Evolutionary conservation across 352 stramenopile genomes (phyloP).

Genomic region (Phytophthora podocarpi): DNA sequence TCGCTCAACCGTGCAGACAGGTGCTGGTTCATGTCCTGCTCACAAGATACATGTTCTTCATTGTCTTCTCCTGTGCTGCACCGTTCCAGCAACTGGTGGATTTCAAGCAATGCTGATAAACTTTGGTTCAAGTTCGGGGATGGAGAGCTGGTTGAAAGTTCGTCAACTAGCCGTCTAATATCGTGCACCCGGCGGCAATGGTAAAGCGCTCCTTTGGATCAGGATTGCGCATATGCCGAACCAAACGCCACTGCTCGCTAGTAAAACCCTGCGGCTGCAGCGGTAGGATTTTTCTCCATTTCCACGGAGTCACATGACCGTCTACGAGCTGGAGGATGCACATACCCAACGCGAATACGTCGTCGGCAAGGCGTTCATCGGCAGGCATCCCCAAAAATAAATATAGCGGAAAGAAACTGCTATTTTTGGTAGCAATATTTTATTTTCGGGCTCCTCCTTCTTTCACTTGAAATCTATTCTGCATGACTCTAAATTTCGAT

Average conservation of each 20-base stretch:
- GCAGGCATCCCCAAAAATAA: too few relatives aligned
- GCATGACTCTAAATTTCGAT: too few relatives aligned
- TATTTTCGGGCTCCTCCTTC: too few relatives aligned
- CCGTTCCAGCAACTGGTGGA: not conserved
- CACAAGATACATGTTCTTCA: not conserved
- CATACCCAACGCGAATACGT: constrained; percentile 21
- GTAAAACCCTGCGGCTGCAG: constrained; percentile 8
- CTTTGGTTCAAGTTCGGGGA: not conserved
- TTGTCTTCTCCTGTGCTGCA: too few relatives aligned
- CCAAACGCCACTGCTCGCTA: constrained; percentile 21
- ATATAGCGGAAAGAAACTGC: too few relatives aligned
- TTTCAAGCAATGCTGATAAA: not conserved
- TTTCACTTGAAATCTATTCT: too few relatives aligned
- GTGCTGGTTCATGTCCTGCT: constrained; percentile 4
- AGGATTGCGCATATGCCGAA: constrained; percentile 19
- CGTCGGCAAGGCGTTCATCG: constrained; percentile 1
- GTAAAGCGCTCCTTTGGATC: not conserved
- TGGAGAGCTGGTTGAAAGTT: not conserved
- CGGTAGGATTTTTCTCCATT: not conserved
- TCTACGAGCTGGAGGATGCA: constrained; percentile 18
- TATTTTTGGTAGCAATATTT: too few relatives aligned
- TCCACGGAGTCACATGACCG: not conserved
- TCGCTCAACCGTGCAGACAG: constrained; percentile 4
- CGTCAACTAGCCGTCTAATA: constrained; percentile 2
- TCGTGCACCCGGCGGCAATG: constrained; percentile 15